Percentiles rank a stretch among this genome's conserved stretches.
These are phyloP conservation scores for Graphilbum ipis-grandicollis DNA, from an alignment of 2,329 filamentous ascomycete genomes.

Conservation along the genomic window DNA sequence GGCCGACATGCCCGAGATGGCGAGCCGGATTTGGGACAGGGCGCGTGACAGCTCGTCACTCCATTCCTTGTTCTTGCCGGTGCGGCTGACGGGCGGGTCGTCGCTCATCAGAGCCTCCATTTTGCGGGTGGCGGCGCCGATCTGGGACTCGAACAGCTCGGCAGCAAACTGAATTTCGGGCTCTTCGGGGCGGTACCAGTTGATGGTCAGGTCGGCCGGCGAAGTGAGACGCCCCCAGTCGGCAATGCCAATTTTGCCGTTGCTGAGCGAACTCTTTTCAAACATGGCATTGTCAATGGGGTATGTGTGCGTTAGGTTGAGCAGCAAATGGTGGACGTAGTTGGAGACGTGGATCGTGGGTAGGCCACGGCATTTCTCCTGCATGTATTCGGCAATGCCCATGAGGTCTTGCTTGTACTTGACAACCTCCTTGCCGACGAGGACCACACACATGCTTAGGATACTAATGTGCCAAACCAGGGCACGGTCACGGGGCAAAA, in stretches of 20 bases:
- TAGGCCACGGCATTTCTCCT: conserved; percentile 82
- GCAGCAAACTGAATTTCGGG: conserved; percentile 79
- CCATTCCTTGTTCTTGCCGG: conserved; percentile 96
- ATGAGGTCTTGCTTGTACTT: conserved; percentile 80
- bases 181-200: conserved; percentile 73
- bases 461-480: conserved; percentile 96
- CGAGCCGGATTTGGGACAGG: conserved; percentile 71
- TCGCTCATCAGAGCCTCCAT: conserved; percentile 67
- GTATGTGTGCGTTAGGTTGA: conserved; percentile 90
- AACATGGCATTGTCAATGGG: conserved; percentile 79
- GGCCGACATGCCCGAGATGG: conserved; percentile 76
- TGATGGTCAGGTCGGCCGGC: conserved; percentile 61
- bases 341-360: conserved; percentile 95
- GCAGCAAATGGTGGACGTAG: conserved; percentile 86
- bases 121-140: conserved; percentile 55
- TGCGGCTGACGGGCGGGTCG: conserved; percentile 66
- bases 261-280: conserved; percentile 55
- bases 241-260: conserved; percentile 24
- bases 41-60: conserved; percentile 90
- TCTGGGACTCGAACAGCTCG: conserved; percentile 74
- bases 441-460: conserved; percentile 94
- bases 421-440: conserved; percentile 79
- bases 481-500: conserved; percentile 78
- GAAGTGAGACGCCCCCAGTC: conserved; percentile 72
- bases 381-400: conserved; percentile 88